Evolutionary conservation across 306 rosid genomes (phyloP).

Genomic region (Casuarina cunninghamiana): DNA sequence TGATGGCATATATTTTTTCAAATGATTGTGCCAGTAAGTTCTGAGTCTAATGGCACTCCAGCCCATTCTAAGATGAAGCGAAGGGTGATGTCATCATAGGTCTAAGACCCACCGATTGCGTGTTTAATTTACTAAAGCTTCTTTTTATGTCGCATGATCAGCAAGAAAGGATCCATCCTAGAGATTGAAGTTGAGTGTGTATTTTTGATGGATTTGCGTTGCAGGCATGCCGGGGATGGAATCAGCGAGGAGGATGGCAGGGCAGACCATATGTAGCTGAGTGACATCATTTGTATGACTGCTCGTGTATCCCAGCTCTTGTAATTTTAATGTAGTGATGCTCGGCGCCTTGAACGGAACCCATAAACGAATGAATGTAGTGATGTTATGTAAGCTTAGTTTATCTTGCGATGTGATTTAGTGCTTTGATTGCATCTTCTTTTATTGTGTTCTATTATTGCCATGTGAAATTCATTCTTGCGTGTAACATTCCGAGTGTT

Average conservation of each 20-base stretch:
- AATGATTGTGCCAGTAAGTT: not conserved
- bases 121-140: not conserved
- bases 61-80: not conserved
- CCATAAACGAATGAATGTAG: conserved; percentile 34
- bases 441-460: conserved; percentile 12
- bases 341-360: conserved; percentile 28
- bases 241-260: conserved; percentile 69
- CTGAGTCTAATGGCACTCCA: not conserved
- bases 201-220: not conserved
- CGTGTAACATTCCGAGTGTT: not conserved
- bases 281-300: conserved; percentile 23
- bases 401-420: conserved; percentile 42
- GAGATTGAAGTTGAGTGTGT: not conserved
- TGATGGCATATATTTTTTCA: not conserved
- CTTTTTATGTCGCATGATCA: no score
- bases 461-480: not conserved
- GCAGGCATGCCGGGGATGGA: conserved; percentile 89
- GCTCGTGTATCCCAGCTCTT: conserved; percentile 39
- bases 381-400: conserved; percentile 36
- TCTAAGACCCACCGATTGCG: not conserved
- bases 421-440: conserved; percentile 39
- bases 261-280: conserved; percentile 69
- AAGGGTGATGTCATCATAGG: not conserved
- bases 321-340: conserved; percentile 40
- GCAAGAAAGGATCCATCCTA: not conserved